Conservation (phyloP, 345 rosid species). For the Heritiera fomes region DNA sequence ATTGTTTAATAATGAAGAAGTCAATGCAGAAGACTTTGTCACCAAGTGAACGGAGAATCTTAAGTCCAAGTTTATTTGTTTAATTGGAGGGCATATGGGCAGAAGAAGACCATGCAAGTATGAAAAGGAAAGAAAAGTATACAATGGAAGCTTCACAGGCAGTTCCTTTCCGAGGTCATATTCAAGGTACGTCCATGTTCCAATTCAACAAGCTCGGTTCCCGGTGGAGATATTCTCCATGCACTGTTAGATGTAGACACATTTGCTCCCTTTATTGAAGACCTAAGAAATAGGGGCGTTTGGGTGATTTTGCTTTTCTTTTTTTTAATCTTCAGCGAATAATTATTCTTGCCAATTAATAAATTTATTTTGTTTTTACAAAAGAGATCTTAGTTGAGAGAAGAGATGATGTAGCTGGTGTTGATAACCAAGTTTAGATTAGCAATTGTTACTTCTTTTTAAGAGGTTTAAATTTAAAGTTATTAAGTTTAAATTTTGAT, state of each 20-base stretch:
- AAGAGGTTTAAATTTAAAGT: no score
- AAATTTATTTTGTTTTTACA: no score
- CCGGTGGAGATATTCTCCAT: neutral
- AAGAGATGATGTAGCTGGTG: no score
- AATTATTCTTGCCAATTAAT: no score
- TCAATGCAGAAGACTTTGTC: neutral
- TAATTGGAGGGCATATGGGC: neutral
- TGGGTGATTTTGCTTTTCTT: neutral
- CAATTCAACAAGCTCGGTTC: neutral
- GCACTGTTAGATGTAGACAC: neutral
- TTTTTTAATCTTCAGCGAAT: no score
- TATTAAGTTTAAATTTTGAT: no score
- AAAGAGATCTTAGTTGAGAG: no score
- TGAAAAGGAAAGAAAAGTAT: neutral
- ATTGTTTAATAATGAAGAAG: neutral
- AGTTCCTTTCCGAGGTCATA: neutral
- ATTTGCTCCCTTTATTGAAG: neutral
- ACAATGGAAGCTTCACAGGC: slow-evolving; percentile 28
- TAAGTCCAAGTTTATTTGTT: neutral
- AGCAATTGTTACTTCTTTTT: no score
- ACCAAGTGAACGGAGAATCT: slow-evolving; percentile 23
- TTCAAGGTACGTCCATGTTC: neutral
- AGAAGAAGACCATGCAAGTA: neutral
- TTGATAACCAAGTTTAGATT: no score
- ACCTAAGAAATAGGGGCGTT: neutral